Evolutionary conservation across 352 stramenopile species (phyloP).

Genomic region (Peronosclerospora sorghi): DNA sequence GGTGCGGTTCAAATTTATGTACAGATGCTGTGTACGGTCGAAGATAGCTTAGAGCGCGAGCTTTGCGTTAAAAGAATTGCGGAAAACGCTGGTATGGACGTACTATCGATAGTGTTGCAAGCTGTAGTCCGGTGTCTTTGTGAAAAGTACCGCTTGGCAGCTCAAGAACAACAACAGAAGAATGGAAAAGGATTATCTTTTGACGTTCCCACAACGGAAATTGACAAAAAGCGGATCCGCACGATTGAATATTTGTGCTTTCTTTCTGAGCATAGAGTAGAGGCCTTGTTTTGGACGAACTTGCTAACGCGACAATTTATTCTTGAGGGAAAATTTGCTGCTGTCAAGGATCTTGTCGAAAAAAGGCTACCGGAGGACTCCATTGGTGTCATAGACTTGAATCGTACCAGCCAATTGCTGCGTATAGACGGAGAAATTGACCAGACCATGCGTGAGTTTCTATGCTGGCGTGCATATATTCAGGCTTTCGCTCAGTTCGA

Average conservation of each 20-base stretch:
- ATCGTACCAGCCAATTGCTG: slow-evolving; percentile 32
- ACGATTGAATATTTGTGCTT: slow-evolving; percentile 68
- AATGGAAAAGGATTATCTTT: slow-evolving; percentile 10
- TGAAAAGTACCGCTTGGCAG: slow-evolving; percentile 18
- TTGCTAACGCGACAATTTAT: slow-evolving; percentile 60
- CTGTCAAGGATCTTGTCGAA: slow-evolving; percentile 47
- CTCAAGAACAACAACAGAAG: slow-evolving; percentile 20
- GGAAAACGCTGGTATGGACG: slow-evolving; percentile 50
- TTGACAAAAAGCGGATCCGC: slow-evolving; percentile 54
- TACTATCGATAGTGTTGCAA: slow-evolving; percentile 50
- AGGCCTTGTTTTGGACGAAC: slow-evolving; percentile 49
- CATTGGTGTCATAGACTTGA: slow-evolving; percentile 45
- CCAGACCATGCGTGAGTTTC: slow-evolving; percentile 37
- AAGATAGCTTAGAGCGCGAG: slow-evolving; percentile 54
- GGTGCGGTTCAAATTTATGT: slow-evolving; percentile 63
- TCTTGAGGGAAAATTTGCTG: slow-evolving; percentile 51
- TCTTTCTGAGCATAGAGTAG: slow-evolving; percentile 51
- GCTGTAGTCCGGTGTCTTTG: slow-evolving; percentile 43
- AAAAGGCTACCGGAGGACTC: slow-evolving; percentile 59
- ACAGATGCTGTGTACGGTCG: slow-evolving; percentile 51
- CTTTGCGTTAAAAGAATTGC: slow-evolving; percentile 55
- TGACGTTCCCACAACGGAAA: slow-evolving; percentile 20
- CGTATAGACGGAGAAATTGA: slow-evolving; percentile 41
- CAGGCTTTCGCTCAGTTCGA: slow-evolving; percentile 55
- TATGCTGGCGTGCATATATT: slow-evolving; percentile 70